These are phyloP conservation scores for Pythium biforme DNA, from an alignment of 352 stramenopile species.

Conservation along the genomic window DNA sequence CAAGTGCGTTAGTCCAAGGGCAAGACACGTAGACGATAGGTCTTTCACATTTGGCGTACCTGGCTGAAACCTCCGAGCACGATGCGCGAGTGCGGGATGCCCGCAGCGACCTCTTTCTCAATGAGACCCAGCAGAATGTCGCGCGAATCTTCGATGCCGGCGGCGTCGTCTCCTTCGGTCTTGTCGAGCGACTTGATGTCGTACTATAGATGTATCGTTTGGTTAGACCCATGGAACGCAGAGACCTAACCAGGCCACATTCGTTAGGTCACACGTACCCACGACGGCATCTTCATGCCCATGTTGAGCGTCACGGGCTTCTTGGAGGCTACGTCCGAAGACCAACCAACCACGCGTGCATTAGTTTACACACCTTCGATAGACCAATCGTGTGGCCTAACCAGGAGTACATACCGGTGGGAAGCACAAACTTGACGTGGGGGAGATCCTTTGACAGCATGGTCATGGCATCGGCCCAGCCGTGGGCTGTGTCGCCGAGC, in stretches of 20 bases:
- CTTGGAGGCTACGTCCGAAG: slow-evolving; percentile 1
- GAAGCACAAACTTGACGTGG: slow-evolving; percentile 78
- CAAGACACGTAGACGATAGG: not conserved
- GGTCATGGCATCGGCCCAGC: slow-evolving; percentile 71
- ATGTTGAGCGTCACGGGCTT: slow-evolving; percentile 95
- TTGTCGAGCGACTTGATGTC: slow-evolving; percentile 92
- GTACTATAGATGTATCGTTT: slow-evolving; percentile 45
- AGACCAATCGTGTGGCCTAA: not conserved
- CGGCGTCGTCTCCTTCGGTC: slow-evolving; percentile 80
- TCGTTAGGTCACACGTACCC: slow-evolving; percentile 40
- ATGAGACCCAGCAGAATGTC: slow-evolving; percentile 79
- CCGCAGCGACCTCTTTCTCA: slow-evolving; percentile 60
- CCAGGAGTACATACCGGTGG: slow-evolving; percentile 37
- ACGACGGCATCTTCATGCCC: slow-evolving; percentile 92
- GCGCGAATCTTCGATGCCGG: slow-evolving; percentile 87
- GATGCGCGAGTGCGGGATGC: slow-evolving; percentile 88
- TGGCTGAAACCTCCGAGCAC: slow-evolving; percentile 95
- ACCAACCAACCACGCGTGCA: too few relatives aligned
- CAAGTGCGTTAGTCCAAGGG: not conserved
- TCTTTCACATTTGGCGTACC: slow-evolving; percentile 23
- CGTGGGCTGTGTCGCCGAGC: slow-evolving; percentile 90
- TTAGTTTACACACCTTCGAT: too few relatives aligned
- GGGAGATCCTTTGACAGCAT: slow-evolving; percentile 52
- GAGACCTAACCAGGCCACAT: not conserved
- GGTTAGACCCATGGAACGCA: not conserved